Evolutionary conservation across 2,329 filamentous ascomycete genomes (phyloP), one percentile per base, ranked within the genome.

Genomic region (Grosmannia huntii): DNA sequence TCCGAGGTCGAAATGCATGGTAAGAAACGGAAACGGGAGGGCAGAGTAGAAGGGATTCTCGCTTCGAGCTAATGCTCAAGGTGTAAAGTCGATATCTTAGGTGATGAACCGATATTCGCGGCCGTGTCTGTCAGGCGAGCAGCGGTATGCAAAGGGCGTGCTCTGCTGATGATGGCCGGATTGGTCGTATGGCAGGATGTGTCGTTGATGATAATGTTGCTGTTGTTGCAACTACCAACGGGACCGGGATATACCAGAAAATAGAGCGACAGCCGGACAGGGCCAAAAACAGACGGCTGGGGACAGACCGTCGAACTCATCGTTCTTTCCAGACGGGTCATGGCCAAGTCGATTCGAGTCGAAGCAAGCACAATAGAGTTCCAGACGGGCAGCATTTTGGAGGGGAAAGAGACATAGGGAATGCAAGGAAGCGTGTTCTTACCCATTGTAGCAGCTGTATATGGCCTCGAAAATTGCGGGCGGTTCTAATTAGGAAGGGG

Each of bases 1-100:
- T 48, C 72, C 70, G 66, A 76, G 66, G 61, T 75, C 72, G 64
- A 75, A 68, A 64, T 71, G 67, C 68, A 71, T 71, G 60, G 60
- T 66, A 64, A 31, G 55, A 56, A 36, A 54, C 46, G 44, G 55
- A 55, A 60, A 63, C 62, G 23, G 14, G 16, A 14, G 25, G 48
- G 9, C 25, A 50, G n/a, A 28, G 12, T 12, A 50, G 23, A 25
- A 28, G 48, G 48, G 61, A 2, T 16, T 54, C 33, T 27, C 21
- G 21, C 25, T 38, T 11, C 52, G 36, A 41, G 36, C 60, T 60
- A 58, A 54, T 55, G 57, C 59, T 57, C 62, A 62, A 64, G 60
- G 60, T 64, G 63, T 64, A 63, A 64, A 64, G 65, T 66, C 68
- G 67, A 66, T 62, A 61, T 53, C 51, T 53, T 50, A 50, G 48